Base-by-base conservation (phyloP, 192 early-diverging fungal species). In the Backusella tuberculispora region DNA sequence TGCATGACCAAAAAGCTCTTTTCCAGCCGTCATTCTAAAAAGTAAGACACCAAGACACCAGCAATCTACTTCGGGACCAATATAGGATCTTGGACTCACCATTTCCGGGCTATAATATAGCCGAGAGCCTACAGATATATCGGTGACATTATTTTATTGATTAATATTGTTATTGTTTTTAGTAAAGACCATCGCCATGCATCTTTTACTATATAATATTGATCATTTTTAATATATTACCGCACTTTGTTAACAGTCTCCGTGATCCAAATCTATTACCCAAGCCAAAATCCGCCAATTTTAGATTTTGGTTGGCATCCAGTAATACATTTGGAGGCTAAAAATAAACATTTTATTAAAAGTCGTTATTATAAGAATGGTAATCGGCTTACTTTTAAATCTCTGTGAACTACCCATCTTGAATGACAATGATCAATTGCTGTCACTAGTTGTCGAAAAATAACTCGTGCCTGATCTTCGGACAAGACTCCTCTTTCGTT, bases 21-120 rank as follows among this genome's bases (percentile, higher is more conserved):
- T 63, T 15, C 85, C 85, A 40, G 84, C 80, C 1, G 76, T 89
- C 81, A 97, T 88, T 24, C 95, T 91, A 76, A 95, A 98, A 17
- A 98, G 80, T 17, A 95, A 84, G 0, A 98, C 91, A 14, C 97
- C 97, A n/a, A 97, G 78, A 53, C 94, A 96, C 97, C 97, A 98
- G 44, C 93, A 91, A 74, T 98, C 97, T 24, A 98, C 90, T 69
- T 98, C 97, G 9, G 97, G 95, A 7, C 97, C 97, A 65, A 83
- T 81, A 78, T 98, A 98, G 37, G 89, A 92, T 48, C 92, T 91
- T 50, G 94, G 94, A 68, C 93, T 85, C 45, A 96, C 89, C 80
- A 98, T 95, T 86, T 98, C 97, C 40, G 93, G 92, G 34, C 89
- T 89, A 44, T 92, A 90, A 76, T 96, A 98, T 17, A 95, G 91